phyloP scores from a whole-genome alignment of 1,284 basidiomycete genomes.

The Sutorius eximius region DNA sequence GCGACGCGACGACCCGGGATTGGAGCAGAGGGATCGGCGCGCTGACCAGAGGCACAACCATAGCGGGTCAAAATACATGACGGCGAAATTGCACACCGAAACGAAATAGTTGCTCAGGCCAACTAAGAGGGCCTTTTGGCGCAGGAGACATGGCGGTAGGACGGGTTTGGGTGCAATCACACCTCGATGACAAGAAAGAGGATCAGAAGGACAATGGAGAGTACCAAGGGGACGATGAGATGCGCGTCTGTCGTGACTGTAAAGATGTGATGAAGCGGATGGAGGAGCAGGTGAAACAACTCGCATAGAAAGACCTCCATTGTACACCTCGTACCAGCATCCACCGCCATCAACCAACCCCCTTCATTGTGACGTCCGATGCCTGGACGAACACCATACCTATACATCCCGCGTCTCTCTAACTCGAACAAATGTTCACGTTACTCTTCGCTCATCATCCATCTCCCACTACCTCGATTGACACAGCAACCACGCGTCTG shows the following conservation, averaged over 20 bases:
- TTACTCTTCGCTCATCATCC: too few relatives aligned
- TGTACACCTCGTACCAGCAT: too few relatives aligned
- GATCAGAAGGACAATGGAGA: constrained; percentile 17
- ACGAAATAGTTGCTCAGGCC: constrained; percentile 74
- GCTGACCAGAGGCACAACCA: constrained; percentile 78
- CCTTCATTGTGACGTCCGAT: too few relatives aligned
- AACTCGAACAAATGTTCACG: too few relatives aligned
- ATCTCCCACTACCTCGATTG: too few relatives aligned
- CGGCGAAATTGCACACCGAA: constrained; percentile 68
- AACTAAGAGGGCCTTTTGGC: constrained; percentile 53
- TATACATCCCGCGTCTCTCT: too few relatives aligned
- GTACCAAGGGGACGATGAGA: constrained; percentile 13
- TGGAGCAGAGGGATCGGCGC: constrained; percentile 32
- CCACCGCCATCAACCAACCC: too few relatives aligned
- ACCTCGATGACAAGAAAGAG: constrained; percentile 19
- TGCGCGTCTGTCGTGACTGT: constrained; percentile 19
- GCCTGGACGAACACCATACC: too few relatives aligned
- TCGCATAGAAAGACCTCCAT: constrained; percentile 17
- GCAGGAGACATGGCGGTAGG: constrained; percentile 12
- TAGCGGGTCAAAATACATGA: constrained; percentile 78
- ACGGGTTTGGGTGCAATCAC: constrained; percentile 15
- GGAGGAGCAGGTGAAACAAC: background rate
- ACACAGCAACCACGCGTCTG: too few relatives aligned
- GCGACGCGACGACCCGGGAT: too few relatives aligned
- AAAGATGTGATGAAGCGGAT: background rate